These are phyloP conservation scores for Aphanoascus verrucosus DNA, from an alignment of 2,329 filamentous ascomycete species.

Conservation along the genomic window DNA sequence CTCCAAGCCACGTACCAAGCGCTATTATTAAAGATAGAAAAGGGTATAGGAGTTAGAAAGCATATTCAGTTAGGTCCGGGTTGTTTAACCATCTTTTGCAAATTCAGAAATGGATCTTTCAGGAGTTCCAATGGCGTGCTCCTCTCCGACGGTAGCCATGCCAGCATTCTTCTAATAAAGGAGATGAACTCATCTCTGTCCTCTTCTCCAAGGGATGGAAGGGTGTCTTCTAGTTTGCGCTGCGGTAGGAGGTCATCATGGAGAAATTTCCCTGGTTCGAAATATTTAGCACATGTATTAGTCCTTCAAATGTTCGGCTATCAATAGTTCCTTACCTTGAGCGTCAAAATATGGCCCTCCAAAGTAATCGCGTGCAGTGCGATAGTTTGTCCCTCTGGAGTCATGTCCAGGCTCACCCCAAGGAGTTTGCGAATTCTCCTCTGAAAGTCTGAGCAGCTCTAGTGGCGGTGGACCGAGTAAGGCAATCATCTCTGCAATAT, in stretches of 20 bases:
- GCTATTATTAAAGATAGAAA: too few relatives aligned
- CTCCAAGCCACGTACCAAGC: too few relatives aligned
- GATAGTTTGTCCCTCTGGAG: background rate
- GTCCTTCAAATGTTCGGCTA: too few relatives aligned
- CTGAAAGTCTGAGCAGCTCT: constrained; percentile 14
- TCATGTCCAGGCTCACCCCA: constrained; percentile 20
- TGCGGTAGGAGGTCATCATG: constrained; percentile 20
- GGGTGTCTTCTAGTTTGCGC: constrained; percentile 20
- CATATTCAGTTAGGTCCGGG: background rate
- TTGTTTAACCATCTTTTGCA: constrained; percentile 1
- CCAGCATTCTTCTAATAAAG: constrained; percentile 21
- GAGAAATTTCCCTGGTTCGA: constrained; percentile 20
- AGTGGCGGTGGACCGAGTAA: constrained; percentile 29
- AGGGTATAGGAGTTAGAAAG: too few relatives aligned
- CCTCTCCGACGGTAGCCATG: constrained; percentile 21
- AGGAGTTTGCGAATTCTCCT: constrained; percentile 23
- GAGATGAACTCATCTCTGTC: constrained; percentile 26
- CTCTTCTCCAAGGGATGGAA: constrained; percentile 21
- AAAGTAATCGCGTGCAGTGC: constrained; percentile 28
- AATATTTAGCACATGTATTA: too few relatives aligned
- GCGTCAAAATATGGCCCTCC: constrained; percentile 30
- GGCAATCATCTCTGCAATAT: constrained; percentile 36
- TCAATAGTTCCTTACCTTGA: constrained; percentile 18
- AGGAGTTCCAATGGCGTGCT: constrained; percentile 26
- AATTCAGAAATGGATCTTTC: constrained; percentile 27